Percentiles rank a stretch among this genome's conserved stretches.
These are phyloP conservation scores for Tetrastigma voinierianum DNA, from an alignment of 164 flowering plant genomes.

Conservation along the genomic window DNA sequence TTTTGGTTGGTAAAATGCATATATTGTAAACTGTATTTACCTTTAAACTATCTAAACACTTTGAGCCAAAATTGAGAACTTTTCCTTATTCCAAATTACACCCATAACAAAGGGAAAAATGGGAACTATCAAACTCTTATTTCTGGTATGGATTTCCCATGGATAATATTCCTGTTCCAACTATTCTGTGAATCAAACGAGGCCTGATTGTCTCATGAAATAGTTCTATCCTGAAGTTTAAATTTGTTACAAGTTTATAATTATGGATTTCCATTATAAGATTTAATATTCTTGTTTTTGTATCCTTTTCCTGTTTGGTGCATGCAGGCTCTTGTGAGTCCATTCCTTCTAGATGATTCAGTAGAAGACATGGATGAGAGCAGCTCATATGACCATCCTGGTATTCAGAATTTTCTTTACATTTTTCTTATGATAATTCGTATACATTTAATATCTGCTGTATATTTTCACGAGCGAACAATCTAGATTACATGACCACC, in stretches of 20 bases:
- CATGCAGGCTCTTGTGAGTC: slow-evolving; percentile 80
- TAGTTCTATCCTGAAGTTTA: neutral
- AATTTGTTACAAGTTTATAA: neutral
- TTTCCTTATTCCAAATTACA: no score
- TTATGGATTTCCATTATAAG: neutral
- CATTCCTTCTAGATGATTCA: slow-evolving; percentile 78
- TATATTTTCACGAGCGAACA: slow-evolving; percentile 29
- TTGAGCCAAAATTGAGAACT: no score
- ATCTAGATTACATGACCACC: slow-evolving; percentile 12
- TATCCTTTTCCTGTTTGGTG: neutral
- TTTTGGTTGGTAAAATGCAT: no score
- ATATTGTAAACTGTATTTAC: no score
- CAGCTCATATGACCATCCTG: slow-evolving; percentile 22
- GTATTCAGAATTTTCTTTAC: slow-evolving; percentile 29
- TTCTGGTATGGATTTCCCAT: neutral
- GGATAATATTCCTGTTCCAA: no score
- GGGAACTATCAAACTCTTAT: no score
- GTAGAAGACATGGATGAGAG: slow-evolving; percentile 44
- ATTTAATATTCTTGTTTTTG: neutral
- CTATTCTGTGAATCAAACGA: no score
- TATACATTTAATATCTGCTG: neutral
- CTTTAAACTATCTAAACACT: no score
- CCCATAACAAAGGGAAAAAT: no score
- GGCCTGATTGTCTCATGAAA: neutral
- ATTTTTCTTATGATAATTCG: neutral